Evolutionary conservation across 805 yeast genomes (phyloP).

Genomic region (Candida nitratophila): DNA sequence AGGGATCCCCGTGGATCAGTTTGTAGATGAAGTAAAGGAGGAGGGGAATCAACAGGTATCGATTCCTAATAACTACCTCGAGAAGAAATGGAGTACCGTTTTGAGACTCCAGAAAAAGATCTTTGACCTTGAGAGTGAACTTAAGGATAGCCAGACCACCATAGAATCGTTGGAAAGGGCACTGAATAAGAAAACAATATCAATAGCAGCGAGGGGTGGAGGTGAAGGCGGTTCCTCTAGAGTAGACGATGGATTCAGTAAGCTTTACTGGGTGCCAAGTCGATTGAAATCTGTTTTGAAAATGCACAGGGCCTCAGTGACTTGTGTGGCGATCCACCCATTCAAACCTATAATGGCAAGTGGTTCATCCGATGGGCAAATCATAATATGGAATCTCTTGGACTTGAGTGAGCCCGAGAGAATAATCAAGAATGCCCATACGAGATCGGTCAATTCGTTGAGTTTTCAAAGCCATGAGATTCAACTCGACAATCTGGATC

Average conservation of each 20-base stretch:
- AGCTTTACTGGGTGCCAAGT: slow-evolving; percentile 59
- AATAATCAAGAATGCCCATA: slow-evolving; percentile 62
- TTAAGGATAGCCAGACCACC: slow-evolving; percentile 11
- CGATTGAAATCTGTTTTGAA: slow-evolving; percentile 34
- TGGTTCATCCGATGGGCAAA: slow-evolving; percentile 66
- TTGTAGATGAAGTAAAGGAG: not conserved
- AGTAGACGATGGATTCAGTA: slow-evolving; percentile 15
- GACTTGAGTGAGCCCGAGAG: slow-evolving; percentile 56
- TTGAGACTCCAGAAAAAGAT: slow-evolving; percentile 70
- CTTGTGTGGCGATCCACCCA: slow-evolving; percentile 68
- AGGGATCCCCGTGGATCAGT: not conserved
- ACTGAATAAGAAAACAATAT: not conserved
- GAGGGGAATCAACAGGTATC: not conserved
- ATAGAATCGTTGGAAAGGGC: not conserved
- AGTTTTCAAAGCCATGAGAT: slow-evolving; percentile 45
- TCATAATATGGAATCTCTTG: slow-evolving; percentile 64
- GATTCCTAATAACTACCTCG: slow-evolving; percentile 33
- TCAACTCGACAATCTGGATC: slow-evolving; percentile 1
- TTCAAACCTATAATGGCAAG: slow-evolving; percentile 54
- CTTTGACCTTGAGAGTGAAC: slow-evolving; percentile 59
- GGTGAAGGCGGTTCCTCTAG: no score
- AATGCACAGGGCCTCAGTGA: slow-evolving; percentile 57
- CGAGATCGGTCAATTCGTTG: slow-evolving; percentile 56
- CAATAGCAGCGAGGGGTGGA: not conserved
- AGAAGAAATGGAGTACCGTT: slow-evolving; percentile 85